Conservation (phyloP, 352 stramenopile species). For the Globisporangium apiculatum region DNA sequence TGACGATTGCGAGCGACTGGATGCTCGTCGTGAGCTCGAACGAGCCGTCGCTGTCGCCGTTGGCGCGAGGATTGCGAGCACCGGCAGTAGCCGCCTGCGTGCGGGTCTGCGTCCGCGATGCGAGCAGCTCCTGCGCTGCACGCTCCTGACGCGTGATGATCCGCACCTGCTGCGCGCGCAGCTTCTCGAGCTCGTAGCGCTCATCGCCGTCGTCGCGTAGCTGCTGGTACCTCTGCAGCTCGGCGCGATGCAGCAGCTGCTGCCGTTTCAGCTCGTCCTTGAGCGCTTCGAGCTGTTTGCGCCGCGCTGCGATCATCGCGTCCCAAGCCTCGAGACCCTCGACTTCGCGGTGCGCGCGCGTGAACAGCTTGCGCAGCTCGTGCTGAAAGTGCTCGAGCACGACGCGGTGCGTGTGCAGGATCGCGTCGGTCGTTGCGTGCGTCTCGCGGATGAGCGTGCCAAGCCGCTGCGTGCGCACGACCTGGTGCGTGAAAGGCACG, state of each 20-base stretch:
- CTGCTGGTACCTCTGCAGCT: constrained; percentile 50
- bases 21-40: constrained; percentile 36
- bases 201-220: constrained; percentile 64
- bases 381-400: constrained; percentile 52
- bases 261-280: constrained; percentile 47
- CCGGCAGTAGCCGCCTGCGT: constrained; percentile 16
- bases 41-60: constrained; percentile 2
- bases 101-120: constrained; percentile 25
- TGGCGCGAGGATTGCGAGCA: background rate
- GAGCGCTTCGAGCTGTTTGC: constrained; percentile 50
- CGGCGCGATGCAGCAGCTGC: constrained; percentile 52
- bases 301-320: constrained; percentile 48
- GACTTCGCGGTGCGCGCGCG: constrained; percentile 42
- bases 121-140: constrained; percentile 31
- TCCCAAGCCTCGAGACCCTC: constrained; percentile 58
- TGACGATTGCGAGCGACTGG: constrained; percentile 60
- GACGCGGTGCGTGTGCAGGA: constrained; percentile 31
- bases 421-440: constrained; percentile 27
- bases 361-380: constrained; percentile 47
- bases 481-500: constrained; percentile 70
- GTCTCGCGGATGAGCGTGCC: constrained; percentile 31
- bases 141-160: constrained; percentile 42
- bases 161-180: constrained; percentile 40
- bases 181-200: constrained; percentile 46
- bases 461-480: constrained; percentile 43